Percentiles rank a stretch among this genome's conserved stretches.
Conservation (phyloP, 2,329 filamentous ascomycete species). For the Nectriaceae sp. region DNA sequence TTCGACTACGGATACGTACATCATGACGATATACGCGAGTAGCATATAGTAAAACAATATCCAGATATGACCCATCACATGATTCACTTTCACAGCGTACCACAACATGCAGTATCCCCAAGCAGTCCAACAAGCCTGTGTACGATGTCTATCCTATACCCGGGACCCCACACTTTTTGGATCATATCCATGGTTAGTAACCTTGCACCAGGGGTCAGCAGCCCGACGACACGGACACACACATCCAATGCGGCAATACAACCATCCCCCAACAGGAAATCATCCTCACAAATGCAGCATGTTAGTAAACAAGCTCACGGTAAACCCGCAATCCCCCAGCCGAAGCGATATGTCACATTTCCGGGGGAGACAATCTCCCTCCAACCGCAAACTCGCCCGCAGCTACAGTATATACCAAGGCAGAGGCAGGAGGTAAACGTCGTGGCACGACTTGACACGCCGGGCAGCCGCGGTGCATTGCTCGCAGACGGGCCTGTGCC, state of each 20-base stretch:
- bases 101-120: not conserved
- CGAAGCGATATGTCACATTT: not conserved
- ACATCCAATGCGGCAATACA: not conserved
- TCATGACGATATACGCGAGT: too few relatives aligned
- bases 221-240: not conserved
- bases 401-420: too few relatives aligned
- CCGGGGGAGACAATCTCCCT: not conserved
- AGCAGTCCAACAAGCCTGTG: not conserved
- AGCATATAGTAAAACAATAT: too few relatives aligned
- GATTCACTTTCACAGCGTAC: slow-evolving; percentile 3
- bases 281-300: not conserved
- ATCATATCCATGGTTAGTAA: too few relatives aligned
- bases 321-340: not conserved
- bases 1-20: too few relatives aligned
- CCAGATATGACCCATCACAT: slow-evolving; percentile 20
- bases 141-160: too few relatives aligned
- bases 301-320: not conserved
- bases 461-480: not conserved
- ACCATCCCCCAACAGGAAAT: not conserved
- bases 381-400: too few relatives aligned
- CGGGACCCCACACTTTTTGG: too few relatives aligned
- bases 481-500: not conserved
- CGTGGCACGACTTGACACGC: slow-evolving; percentile 5
- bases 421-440: not conserved
- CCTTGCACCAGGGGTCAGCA: too few relatives aligned